These are phyloP conservation scores for Butyriboletus loyo DNA, from an alignment of 768 basidiomycete genomes.

Conservation along the genomic window DNA sequence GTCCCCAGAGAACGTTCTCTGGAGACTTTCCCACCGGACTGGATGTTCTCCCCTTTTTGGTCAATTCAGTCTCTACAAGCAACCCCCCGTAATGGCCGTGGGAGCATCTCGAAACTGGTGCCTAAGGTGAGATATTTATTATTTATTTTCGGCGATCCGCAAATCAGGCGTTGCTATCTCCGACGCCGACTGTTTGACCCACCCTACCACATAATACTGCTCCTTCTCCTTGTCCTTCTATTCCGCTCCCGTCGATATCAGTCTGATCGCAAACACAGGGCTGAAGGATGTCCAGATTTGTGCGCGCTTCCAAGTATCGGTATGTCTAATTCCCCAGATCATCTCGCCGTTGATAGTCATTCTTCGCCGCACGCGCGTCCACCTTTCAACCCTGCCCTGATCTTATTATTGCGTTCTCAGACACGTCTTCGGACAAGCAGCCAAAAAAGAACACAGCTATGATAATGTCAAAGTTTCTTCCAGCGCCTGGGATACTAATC, in stretches of 20 bases:
- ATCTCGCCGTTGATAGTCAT: not conserved
- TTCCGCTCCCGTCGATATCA: not conserved
- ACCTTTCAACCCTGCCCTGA: not conserved
- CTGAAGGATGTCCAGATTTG: conserved; percentile 74
- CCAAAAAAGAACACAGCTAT: conserved; percentile 78
- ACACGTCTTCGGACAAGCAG: conserved; percentile 87
- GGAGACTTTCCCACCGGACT: too few species aligned
- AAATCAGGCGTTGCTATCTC: not conserved
- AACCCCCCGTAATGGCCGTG: too few species aligned
- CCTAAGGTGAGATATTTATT: not conserved
- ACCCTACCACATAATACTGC: not conserved
- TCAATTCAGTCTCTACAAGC: too few species aligned
- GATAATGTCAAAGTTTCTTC: conserved; percentile 86
- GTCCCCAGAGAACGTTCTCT: too few species aligned
- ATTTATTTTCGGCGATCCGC: not conserved
- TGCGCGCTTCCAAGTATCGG: conserved; percentile 85
- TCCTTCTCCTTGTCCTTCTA: not conserved
- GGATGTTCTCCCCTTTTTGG: too few species aligned
- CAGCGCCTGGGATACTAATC: conserved; percentile 95
- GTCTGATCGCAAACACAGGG: not conserved
- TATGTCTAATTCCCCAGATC: conserved; percentile 34
- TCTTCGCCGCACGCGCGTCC: not conserved
- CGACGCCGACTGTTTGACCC: not conserved
- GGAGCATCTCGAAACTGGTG: too few species aligned
- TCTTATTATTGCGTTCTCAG: conserved; percentile 36